Base-by-base conservation (phyloP, 352 stramenopile species). In the Phytophthora nicotianae region DNA sequence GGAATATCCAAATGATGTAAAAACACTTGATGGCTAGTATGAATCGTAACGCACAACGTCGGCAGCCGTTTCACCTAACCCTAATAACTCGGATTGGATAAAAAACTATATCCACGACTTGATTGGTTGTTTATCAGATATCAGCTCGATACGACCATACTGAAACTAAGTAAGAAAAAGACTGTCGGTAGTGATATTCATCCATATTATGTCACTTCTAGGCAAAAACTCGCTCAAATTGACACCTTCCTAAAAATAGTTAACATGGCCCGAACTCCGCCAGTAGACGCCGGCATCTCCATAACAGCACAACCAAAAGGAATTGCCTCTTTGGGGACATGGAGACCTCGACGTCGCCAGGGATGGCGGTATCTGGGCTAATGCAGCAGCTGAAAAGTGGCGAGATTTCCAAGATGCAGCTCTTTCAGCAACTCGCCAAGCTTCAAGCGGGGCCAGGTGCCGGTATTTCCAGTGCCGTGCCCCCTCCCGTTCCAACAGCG, bases 301-400 rank as follows among this genome's bases (percentile, higher is more conserved):
- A 20, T 20, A 17, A 20, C 21, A 17, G 21, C 14, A 33, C 26
- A 11, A 48, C 14, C 13, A 21, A 29, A n/a, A n/a, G n/a, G 9
- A 16, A 33, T 50, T 50, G 16, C 14, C 20, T 50, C 11, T 16
- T 11, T 17, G 24, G 33, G 13, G 29, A 47, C 50, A 86, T 88
- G 79, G 79, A 88, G 26, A 26, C 64, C 16, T 58, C 74, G 11
- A 16, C 63, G 14, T 69, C 77, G 11, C 65, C 76, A 27, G 46
- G 57, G 21, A 17, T 64, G 14, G 82, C 75, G 6, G 79, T 94
- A 50, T 89, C 83, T 8, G 77, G 61, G 35, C 79, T 93, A 56
- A 89, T 94, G 80, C 81, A 91, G 65, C 84, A 93, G 65, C 76
- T 94, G 32, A 94, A 94, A 64, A 88, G 63, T 51, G 86, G 86